Evolutionary conservation across 768 basidiomycete species (phyloP), one percentile per base, ranked within the genome.

Genomic region (Stropharia rugosoannulata): DNA sequence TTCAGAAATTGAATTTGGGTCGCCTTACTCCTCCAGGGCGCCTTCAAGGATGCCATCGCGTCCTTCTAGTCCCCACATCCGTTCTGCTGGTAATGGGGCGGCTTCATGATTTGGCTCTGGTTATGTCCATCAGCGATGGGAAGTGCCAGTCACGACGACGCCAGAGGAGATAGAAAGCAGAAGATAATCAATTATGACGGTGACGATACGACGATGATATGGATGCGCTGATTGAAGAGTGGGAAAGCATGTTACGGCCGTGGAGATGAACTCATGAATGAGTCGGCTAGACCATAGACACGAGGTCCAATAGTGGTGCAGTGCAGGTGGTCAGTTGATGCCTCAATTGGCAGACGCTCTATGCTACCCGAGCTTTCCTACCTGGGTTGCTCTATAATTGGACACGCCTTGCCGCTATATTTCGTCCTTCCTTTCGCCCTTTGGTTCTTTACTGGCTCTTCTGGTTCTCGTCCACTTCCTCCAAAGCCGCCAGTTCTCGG

Each of bases 21-120:
- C 74, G 4, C 78, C 78, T 42, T 78, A 73, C 55, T 61, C 73
- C 5, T 75, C 70, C 29, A 64, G 65, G 42, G 58, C 69, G 12
- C 70, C 73, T 7, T 72, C 75, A 22, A 64, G 72, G 46, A 60
- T 67, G 32, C 71, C 73, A n/a, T 70, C 71, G 39, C 62, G 71
- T 19, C 67, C 67, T 1, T 66, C 71, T n/a, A 73, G 59, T 54
- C 61, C 61, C 47, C 44, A 27, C 8, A 54, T 54, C 15, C 50
- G 57, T 4, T 36, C 41, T 18, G 16, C 44, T 7, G 44, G 32
- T 13, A 46, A 40, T 18, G 25, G 45, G 9, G 19, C 29, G 13
- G 15, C 44, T 32, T 25, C 48, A 49, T 55, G 27, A 47, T 48
- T 6, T 15, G 52, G 12, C 36, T 18, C 11, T 44, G 22, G 18